Evolutionary conservation across 257 asterid genomes (phyloP), one percentile per base, ranked within the genome.

Genomic region (Handroanthus guayacan): DNA sequence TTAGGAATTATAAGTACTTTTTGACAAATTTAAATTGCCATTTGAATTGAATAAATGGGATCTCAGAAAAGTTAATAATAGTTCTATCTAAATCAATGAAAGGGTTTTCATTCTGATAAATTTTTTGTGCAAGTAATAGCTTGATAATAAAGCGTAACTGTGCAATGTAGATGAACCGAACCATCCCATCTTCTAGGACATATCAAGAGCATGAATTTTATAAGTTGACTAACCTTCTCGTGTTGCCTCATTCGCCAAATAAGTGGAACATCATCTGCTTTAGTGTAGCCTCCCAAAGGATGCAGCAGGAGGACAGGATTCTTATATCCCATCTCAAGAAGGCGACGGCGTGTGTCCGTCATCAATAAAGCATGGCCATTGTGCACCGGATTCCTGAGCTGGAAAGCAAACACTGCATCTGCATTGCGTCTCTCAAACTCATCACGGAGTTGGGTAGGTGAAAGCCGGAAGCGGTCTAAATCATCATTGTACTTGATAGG

Each of bases 181-280:
- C n/a, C n/a, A 58, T 58, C 16, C 9, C 5, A 20, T 8, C n/a
- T 4, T 20, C 39, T 63, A 13, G 13, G 1, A 37, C 9, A n/a
- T 31, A 63, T 3, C 31, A 38, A n/a, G 7, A 41, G 45, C 1
- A 41, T 1, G 62, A 66, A 25, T 37, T 11, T 12, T 6, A 62
- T 12, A 70, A 69, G 37, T 7, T 5, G 14, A 67, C 81, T n/a
- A 70, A 91, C 98, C 97, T 90, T 94, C 86, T 92, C 97, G n/a
- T 94, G 98, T 62, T 94, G 98, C 88, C 86, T 92, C 96, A 94
- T 94, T 57, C 98, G 89, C 97, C 97, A 92, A 67, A 84, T 82
- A 55, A 94, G 97, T 2, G 97, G 98, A 64, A 94, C 96, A 74
- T 94, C 98, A 66, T 94, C 98, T 2, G 95, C 98, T 68, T 94